Evolutionary conservation across 2,329 filamentous ascomycete species (phyloP), one percentile per base, ranked within the genome.

Genomic region (Amesomyces nigricolor): DNA sequence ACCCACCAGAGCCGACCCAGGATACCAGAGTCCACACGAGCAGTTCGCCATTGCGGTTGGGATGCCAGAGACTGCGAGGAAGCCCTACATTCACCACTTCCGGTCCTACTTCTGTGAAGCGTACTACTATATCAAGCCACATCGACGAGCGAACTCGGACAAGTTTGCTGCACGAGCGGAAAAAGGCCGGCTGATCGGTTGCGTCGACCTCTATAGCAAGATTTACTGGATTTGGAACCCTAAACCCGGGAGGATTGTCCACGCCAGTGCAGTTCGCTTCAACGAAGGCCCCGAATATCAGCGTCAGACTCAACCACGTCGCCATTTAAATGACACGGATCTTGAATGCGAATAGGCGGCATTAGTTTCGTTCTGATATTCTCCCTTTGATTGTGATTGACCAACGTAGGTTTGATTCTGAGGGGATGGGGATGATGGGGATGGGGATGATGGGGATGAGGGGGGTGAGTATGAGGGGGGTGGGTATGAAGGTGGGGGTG

Each of bases 51-150:
- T 10, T 4, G 50, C 9, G 5, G 4, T 53, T 5, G n/a, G 17
- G 3, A 53, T 53, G 17, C 50, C n/a, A 17, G 19, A 29, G 8
- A 11, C 16, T 6, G 46, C 40, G 2, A 16, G 14, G 5, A 44
- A 49, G 30, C 52, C 39, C 11, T 38, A 49, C 11, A 54, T 54
- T 8, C 11, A 26, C 6, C 29, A 54, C 7, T 38, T 54, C 7
- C 26, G 38, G 4, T 10, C 46, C 9, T 54, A 54, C 45, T 54
- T 49, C 29, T 54, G 29, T 17, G 5, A 43, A 3, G 52, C 39
- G 5, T 54, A 38, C 26, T 54, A 54, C 38, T 54, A 26, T 17
- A 40, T 54, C 26, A 54, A 54, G 10, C 16, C 13, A 5, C 6
- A 37, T 8, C 22, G 29, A 6, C 8, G 52, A 4, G 42, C 14